A percentile compares a stretch with the other conserved stretches of the same genome.
Evolutionary conservation across 2,329 filamentous ascomycete genomes (phyloP).

Genomic region (Penicillium fuscoglaucum): DNA sequence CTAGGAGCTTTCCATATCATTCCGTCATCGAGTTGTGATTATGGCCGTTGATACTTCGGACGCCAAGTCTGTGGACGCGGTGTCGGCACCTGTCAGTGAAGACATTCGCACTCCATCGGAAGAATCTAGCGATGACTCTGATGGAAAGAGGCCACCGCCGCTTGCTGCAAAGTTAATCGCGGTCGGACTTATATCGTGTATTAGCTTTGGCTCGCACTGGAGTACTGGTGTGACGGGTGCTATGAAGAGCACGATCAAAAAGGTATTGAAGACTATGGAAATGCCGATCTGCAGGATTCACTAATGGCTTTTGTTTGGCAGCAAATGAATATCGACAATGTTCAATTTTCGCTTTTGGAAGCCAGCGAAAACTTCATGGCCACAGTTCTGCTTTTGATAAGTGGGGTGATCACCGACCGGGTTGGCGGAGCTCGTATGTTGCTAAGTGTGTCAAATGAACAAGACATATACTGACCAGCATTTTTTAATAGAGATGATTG

Average conservation of each 20-base stretch:
- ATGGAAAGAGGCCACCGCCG: slow-evolving; percentile 27
- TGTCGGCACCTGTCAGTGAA: neutral
- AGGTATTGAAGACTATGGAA: slow-evolving; percentile 33
- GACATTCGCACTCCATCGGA: neutral
- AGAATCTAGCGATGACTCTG: neutral
- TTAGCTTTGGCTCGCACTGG: slow-evolving; percentile 63
- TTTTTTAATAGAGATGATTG: slow-evolving; percentile 48
- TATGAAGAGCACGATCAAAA: slow-evolving; percentile 63
- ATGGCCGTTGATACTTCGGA: slow-evolving; percentile 7
- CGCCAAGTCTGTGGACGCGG: slow-evolving; percentile 13
- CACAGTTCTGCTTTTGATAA: slow-evolving; percentile 56
- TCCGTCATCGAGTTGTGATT: neutral
- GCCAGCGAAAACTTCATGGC: slow-evolving; percentile 65
- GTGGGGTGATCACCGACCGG: slow-evolving; percentile 58
- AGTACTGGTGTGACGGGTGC: slow-evolving; percentile 61
- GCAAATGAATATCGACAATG: slow-evolving; percentile 60
- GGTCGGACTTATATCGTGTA: slow-evolving; percentile 47
- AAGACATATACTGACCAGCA: neutral
- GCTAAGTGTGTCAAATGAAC: neutral
- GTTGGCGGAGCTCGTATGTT: slow-evolving; percentile 56
- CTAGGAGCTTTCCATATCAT: neutral
- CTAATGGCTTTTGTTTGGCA: neutral
- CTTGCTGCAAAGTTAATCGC: slow-evolving; percentile 43
- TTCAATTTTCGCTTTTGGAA: slow-evolving; percentile 59
- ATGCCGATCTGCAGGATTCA: neutral